Evolutionary conservation across 2,329 filamentous ascomycete genomes (phyloP), one percentile per base, ranked within the genome.

Genomic region (Epicoccum sorghinum): DNA sequence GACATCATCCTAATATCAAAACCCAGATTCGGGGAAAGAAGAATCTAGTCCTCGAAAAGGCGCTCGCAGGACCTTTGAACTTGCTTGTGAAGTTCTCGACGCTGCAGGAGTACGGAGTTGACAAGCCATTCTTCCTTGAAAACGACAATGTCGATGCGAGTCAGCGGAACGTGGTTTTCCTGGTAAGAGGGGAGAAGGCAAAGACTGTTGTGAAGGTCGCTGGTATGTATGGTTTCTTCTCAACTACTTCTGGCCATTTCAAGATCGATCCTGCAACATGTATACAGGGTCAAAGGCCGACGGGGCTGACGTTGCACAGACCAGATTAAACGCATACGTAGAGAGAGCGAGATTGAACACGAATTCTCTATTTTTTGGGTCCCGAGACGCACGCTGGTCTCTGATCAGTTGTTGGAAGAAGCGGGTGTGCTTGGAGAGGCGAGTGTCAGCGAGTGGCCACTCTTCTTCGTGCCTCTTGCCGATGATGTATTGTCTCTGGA

Each of bases 311-410:
- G 4, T 23, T 5, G 14, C 7, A 70, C 57, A 97, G 93, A 90
- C 65, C 92, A 98, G 79, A 92, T 98, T 66, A 93, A 93, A 74
- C 88, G 90, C 57, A 82, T 98, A 54, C 91, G 93, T 67, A 89
- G 89, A 69, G 91, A 95, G 75, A 93, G 89, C 71, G 89, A 91
- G 68, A 90, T 88, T 41, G 90, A 92, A 63, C 95, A 99, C 83
- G 93, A 99, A 67, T 96, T 98, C 72, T 93, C 93, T 59, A 89
- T 99, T 65, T 93, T 97, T 72, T 98, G 95, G 90, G 90, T 96
- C 37, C 93, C 96, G 5, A 87, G 95, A 53, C 89, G 95, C 58
- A 98, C 95, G 4, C 81, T 96, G 49, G 89, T 98, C 49, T 95
- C 91, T 64, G 92, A 98, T 73, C 88, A 92, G 71, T 84, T 98